These are phyloP conservation scores for Colletotrichum trifolii DNA, from an alignment of 2,329 filamentous ascomycete species.

Conservation along the genomic window DNA sequence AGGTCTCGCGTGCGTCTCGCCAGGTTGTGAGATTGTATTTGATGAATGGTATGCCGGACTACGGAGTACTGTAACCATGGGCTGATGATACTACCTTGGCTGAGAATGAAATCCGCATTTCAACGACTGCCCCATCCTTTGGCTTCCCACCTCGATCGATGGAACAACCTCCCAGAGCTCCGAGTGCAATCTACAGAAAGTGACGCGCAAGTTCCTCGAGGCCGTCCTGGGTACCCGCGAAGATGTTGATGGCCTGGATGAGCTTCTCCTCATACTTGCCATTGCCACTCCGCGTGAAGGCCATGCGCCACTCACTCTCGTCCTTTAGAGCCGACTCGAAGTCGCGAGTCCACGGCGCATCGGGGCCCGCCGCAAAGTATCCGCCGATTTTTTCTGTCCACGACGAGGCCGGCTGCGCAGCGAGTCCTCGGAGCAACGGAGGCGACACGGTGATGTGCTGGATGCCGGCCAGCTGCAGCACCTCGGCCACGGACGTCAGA, in stretches of 20 bases:
- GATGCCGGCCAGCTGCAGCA: slow-evolving; percentile 67
- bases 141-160: too few species aligned
- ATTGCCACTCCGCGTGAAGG: slow-evolving; percentile 59
- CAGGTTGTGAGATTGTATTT: too few species aligned
- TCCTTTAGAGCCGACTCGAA: slow-evolving; percentile 46
- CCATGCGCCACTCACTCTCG: slow-evolving; percentile 60
- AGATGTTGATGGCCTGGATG: slow-evolving; percentile 66
- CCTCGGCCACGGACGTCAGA: slow-evolving; percentile 66
- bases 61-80: too few species aligned
- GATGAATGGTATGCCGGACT: too few species aligned
- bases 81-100: too few species aligned
- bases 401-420: slow-evolving; percentile 47
- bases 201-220: slow-evolving; percentile 52
- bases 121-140: too few species aligned
- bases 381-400: slow-evolving; percentile 45
- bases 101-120: too few species aligned
- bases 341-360: slow-evolving; percentile 38
- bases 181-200: slow-evolving; percentile 3
- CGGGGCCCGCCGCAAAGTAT: slow-evolving; percentile 45
- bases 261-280: slow-evolving; percentile 63
- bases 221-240: slow-evolving; percentile 65
- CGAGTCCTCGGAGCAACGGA: slow-evolving; percentile 59
- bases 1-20: background rate
- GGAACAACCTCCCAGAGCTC: too few species aligned
- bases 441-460: slow-evolving; percentile 70